Conservation (phyloP, 2,329 filamentous ascomycete species). For the Sclerotinia subarctica region DNA sequence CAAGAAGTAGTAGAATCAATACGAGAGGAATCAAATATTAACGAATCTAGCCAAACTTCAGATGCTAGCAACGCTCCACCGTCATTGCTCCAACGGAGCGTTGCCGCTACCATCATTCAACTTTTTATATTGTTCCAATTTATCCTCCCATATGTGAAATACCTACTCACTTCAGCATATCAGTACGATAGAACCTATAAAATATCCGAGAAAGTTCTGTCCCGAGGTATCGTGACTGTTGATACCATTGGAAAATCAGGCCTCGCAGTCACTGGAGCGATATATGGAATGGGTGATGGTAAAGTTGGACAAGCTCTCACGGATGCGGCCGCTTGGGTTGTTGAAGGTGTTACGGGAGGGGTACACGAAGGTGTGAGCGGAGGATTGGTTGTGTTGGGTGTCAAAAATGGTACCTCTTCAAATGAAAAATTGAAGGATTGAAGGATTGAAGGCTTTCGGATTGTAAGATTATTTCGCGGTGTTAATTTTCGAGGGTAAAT, state of each 20-base stretch:
- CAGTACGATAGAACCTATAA: constrained; percentile 65
- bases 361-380: constrained; percentile 62
- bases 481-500: neutral
- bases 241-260: constrained; percentile 52
- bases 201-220: constrained; percentile 57
- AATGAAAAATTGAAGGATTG: constrained; percentile 19
- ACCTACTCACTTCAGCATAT: constrained; percentile 53
- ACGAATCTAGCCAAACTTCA: neutral
- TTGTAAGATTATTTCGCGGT: neutral
- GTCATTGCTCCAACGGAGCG: constrained; percentile 57
- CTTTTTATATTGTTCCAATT: constrained; percentile 59
- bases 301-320: constrained; percentile 58
- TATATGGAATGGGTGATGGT: constrained; percentile 62
- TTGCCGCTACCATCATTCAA: constrained; percentile 55
- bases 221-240: constrained; percentile 50
- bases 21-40: constrained; percentile 21
- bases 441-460: constrained; percentile 15
- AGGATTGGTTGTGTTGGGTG: constrained; percentile 48
- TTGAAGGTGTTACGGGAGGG: constrained; percentile 63
- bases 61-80: constrained; percentile 32
- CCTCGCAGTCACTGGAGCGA: constrained; percentile 50
- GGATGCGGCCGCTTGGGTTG: constrained; percentile 56
- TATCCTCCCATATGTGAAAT: constrained; percentile 57
- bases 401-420: constrained; percentile 5
- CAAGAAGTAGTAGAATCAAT: constrained; percentile 30